phyloP scores from a whole-genome alignment of 2,329 filamentous ascomycete genomes.

The Cladosporium halotolerans region DNA sequence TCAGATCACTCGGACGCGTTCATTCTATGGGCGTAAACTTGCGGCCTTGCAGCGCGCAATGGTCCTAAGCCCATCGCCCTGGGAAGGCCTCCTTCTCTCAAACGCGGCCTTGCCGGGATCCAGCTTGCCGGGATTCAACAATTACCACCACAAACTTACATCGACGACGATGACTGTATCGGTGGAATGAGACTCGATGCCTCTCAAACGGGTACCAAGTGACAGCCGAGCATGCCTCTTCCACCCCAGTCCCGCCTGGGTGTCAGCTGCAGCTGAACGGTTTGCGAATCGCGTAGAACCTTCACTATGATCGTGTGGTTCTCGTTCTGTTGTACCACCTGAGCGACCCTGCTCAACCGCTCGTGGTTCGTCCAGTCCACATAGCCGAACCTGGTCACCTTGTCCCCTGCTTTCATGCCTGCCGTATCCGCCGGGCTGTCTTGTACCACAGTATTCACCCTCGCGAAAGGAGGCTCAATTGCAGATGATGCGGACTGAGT shows the following conservation, averaged over 20 bases:
- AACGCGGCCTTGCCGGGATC: too few relatives aligned
- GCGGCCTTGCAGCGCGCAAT: too few relatives aligned
- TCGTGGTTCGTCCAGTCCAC: conserved; percentile 83
- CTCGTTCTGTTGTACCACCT: conserved; percentile 83
- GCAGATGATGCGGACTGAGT: conserved; percentile 25
- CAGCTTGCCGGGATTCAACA: too few relatives aligned
- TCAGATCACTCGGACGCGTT: too few relatives aligned
- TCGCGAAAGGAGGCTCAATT: conserved; percentile 68
- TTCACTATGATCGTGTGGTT: conserved; percentile 66
- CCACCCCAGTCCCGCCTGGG: conserved; percentile 85
- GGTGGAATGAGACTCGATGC: neutral
- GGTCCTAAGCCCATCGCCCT: too few relatives aligned
- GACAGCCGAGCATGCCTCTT: conserved; percentile 80
- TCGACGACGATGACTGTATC: too few relatives aligned
- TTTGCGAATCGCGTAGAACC: conserved; percentile 51
- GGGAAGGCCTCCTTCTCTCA: too few relatives aligned
- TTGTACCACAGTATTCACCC: conserved; percentile 73
- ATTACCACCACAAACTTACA: too few relatives aligned
- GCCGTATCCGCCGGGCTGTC: conserved; percentile 77
- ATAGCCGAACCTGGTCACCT: conserved; percentile 76
- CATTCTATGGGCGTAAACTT: too few relatives aligned
- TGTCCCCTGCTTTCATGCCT: conserved; percentile 73
- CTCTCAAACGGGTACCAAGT: conserved; percentile 73
- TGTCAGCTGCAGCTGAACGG: conserved; percentile 62
- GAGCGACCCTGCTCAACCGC: conserved; percentile 74